Evolutionary conservation across 208 protist genomes (phyloP), one percentile per base, ranked within the genome.

Genomic region (Wallacemonas collosoma): DNA sequence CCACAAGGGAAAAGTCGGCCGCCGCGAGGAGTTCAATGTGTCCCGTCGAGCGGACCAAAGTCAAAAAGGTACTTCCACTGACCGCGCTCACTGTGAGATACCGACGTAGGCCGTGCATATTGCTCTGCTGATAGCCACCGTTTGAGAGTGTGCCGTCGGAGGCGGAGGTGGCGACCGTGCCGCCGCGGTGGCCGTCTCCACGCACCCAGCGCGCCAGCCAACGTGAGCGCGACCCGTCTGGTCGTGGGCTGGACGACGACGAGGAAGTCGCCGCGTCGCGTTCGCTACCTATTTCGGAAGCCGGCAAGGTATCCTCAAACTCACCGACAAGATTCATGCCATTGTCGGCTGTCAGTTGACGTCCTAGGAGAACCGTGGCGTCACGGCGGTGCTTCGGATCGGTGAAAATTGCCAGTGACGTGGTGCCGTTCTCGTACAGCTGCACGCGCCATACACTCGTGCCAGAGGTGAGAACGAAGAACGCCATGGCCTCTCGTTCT

Each of bases 51-150:
- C 85, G 86, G 3, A 90, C 79, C 44, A 94, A 53, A 35, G 70
- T 75, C n/a, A 94, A 55, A 55, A 78, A 87, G 1, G 76, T 43
- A 17, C 76, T 86, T 39, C 83, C 73, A 72, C 88, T 85, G 14
- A 96, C 86, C n/a, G 89, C 77, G 66, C 75, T 85, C 8, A 94
- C 75, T 6, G 83, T 72, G 0, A 86, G 64, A 62, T 88, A 94
- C 48, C 83, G 85, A 11, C 60, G 60, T 0, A 65, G 7, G 43
- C 40, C 26, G 26, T 26, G 26, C 26, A 26, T 26, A 26, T 26
- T 26, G 26, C 26, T 26, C 26, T 26, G 26, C 26, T 26, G 26
- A 26, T 26, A 26, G 26, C 26, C 26, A 26, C 26, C 26, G 26
- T 26, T 26, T 26, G 26, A 26, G 0, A 26, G 26, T 26, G 26